Evolutionary conservation across 129 eudicot genomes (phyloP).

Genomic region (Logfia minima): DNA sequence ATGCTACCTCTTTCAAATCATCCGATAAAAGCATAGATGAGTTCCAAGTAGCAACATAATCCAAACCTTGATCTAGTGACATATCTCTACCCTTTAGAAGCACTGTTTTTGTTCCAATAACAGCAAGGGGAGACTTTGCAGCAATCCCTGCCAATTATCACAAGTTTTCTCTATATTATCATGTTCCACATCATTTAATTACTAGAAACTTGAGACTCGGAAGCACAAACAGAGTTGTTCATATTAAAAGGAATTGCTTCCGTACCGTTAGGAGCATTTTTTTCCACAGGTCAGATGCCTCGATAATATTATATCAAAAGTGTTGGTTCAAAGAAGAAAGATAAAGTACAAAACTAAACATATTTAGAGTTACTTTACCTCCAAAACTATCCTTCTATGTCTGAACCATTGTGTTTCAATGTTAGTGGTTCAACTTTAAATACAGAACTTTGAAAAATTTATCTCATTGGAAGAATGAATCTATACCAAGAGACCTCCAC

Average conservation of each 20-base stretch:
- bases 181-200: not conserved
- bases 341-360: not conserved
- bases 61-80: conserved; percentile 67
- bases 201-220: too few species aligned
- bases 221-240: too few species aligned
- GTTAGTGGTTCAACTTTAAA: not conserved
- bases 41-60: conserved; percentile 95
- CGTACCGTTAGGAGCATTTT: not conserved
- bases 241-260: not conserved
- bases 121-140: conserved; percentile 81
- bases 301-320: not conserved
- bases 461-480: not conserved
- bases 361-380: not conserved
- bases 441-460: not conserved
- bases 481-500: not conserved
- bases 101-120: conserved; percentile 75
- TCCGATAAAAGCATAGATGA: conserved; percentile 72
- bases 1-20: conserved; percentile 62
- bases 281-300: not conserved
- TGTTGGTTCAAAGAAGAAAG: not conserved
- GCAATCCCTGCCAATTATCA: conserved; percentile 56
- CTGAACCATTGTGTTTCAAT: not conserved
- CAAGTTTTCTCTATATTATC: not conserved
- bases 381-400: not conserved
- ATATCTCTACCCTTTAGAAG: conserved; percentile 58